Percentiles rank a stretch among this genome's conserved stretches.
phyloP scores from a whole-genome alignment of 306 rosid genomes.

The Lithocarpus polystachyus region DNA sequence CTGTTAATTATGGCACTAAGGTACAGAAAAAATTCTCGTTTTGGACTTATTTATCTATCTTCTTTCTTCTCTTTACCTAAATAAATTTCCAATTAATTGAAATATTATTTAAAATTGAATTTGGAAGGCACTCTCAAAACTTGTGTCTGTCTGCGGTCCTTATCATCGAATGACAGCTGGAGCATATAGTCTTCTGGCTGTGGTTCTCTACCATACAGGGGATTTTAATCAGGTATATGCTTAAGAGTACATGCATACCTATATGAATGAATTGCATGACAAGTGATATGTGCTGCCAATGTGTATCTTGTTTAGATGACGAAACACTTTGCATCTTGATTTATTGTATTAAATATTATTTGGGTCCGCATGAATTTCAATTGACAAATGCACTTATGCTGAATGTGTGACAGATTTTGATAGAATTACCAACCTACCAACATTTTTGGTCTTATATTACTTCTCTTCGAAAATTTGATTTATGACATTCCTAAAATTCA shows the following conservation, averaged over 20 bases:
- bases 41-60: neutral
- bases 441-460: neutral
- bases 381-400: neutral
- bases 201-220: slow-evolving; percentile 94
- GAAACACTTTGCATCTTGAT: neutral
- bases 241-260: slow-evolving; percentile 10
- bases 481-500: neutral
- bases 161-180: slow-evolving; percentile 99
- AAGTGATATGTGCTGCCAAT: slow-evolving; percentile 14
- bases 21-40: slow-evolving; percentile 34
- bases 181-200: slow-evolving; percentile 97
- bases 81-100: slow-evolving; percentile 8
- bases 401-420: neutral
- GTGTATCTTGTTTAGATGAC: neutral
- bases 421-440: neutral
- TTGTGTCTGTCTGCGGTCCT: slow-evolving; percentile 90
- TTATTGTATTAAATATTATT: neutral
- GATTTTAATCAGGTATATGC: slow-evolving; percentile 85
- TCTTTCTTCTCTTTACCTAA: neutral
- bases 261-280: slow-evolving; percentile 17
- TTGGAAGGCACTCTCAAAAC: slow-evolving; percentile 83
- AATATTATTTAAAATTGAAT: slow-evolving; percentile 33
- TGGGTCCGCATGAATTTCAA: neutral
- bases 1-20: slow-evolving; percentile 94
- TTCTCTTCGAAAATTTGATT: neutral